Base-by-base conservation (phyloP, 2,329 filamentous ascomycete genomes). In the Zalaria sp. region DNA sequence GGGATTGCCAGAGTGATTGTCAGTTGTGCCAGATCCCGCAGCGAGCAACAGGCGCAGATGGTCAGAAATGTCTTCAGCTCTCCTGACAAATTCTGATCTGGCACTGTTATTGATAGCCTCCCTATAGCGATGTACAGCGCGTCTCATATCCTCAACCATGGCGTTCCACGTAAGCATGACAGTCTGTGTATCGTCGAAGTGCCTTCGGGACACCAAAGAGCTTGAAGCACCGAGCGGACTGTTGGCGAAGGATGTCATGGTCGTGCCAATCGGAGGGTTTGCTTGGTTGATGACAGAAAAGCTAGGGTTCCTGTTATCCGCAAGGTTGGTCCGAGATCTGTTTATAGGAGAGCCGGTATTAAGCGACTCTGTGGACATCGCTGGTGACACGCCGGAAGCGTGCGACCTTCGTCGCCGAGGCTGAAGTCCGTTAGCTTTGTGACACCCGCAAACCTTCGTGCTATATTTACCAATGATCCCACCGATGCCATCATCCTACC, bases 11-110 rank as follows among this genome's bases (percentile, higher is more conserved):
- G 91, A 96, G 60, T 98, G 91, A 57, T 98, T 98, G 63, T 98
- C 91, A 0, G 91, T 98, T 2, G 91, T 98, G 42, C 89, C 87
- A 29, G 91, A 98, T 5, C 88, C 91, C 42, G 91, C 91, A 27
- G 88, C 88, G n/a, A 98, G 76, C 5, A 98, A 75, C 49, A 96
- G 72, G 42, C 91, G 83, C 43, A 98, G 69, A 59, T 98, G 89
- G 58, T 98, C 91, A 4, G 91, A 96, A 40, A 98, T 95, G 57
- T 98, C 89, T 62, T 98, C 91, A n/a, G 91, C 91, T 47, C 83
- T 77, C 44, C 82, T 81, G 26, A 96, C 91, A 60, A 93, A 96
- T 57, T 96, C 87, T 2, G 87, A 84, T 26, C 88, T 79, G 55
- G 82, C 79, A 47, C 80, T 81, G 53, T 79, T 83, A 47, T 80